phyloP scores from a whole-genome alignment of 768 basidiomycete species.

The Exidia glandulosa region DNA sequence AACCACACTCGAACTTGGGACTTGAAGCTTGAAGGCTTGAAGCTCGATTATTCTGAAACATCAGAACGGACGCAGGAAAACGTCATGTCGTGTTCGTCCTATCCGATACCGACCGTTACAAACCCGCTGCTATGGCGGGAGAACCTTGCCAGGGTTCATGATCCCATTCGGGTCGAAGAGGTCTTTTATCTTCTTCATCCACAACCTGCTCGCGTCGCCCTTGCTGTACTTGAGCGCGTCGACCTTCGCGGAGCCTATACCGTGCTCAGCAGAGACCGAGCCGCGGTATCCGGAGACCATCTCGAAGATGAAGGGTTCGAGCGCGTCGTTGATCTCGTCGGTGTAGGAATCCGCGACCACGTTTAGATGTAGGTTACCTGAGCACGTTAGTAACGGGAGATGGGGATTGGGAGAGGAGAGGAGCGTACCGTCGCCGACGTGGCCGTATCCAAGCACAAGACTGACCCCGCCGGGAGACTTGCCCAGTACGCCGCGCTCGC shows the following conservation, averaged over 20 bases:
- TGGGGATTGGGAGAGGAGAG: background rate
- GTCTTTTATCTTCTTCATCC: constrained; percentile 85
- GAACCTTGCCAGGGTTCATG: constrained; percentile 85
- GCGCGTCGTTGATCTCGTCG: constrained; percentile 69
- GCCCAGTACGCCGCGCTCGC: constrained; percentile 35
- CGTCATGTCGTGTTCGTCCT: no score
- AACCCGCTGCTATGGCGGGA: background rate
- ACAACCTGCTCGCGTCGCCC: constrained; percentile 58
- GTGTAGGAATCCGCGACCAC: constrained; percentile 74
- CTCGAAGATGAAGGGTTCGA: constrained; percentile 95
- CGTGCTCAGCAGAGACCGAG: constrained; percentile 95
- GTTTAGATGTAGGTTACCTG: constrained; percentile 92
- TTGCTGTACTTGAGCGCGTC: constrained; percentile 86
- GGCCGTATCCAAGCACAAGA: constrained; percentile 86
- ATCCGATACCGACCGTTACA: no score
- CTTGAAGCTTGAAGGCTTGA: no score
- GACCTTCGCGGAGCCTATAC: constrained; percentile 92
- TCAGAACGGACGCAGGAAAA: no score
- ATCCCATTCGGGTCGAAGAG: constrained; percentile 86
- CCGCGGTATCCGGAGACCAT: constrained; percentile 62
- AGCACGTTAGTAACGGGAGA: background rate
- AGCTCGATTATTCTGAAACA: no score
- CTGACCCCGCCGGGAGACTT: constrained; percentile 65
- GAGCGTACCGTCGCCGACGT: constrained; percentile 83
- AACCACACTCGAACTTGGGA: no score